Conservation (phyloP, 768 basidiomycete species). For the Dentipellis sp. region DNA sequence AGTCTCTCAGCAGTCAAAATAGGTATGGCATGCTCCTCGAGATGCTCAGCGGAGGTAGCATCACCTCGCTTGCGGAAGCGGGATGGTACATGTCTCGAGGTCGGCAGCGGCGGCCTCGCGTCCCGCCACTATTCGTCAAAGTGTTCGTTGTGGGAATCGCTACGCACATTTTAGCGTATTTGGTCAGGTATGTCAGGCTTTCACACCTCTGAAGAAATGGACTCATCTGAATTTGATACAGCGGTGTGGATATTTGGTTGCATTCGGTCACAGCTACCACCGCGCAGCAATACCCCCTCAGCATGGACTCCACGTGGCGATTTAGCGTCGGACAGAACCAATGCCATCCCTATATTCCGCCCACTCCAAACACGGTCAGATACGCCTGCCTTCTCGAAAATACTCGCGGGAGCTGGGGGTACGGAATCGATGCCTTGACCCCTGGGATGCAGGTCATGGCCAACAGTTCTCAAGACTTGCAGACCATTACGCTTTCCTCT, state of each 20-base stretch:
- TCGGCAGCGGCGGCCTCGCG: background rate
- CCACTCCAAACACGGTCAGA: background rate
- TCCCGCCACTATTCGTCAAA: background rate
- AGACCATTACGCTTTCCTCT: background rate
- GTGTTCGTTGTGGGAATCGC: background rate
- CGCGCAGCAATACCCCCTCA: background rate
- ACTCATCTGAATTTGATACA: background rate
- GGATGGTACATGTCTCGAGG: background rate
- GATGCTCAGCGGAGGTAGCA: background rate
- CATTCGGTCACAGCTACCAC: background rate
- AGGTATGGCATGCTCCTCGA: background rate
- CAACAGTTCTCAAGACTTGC: background rate
- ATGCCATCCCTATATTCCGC: background rate
- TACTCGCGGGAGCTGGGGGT: background rate
- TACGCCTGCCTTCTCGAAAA: background rate
- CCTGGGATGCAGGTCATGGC: background rate
- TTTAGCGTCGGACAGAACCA: background rate
- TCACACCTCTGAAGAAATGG: background rate
- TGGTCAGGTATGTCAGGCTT: background rate
- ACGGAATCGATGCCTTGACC: background rate
- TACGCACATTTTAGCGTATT: background rate
- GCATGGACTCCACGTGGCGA: background rate
- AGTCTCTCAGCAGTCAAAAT: background rate
- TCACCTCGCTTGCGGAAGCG: background rate
- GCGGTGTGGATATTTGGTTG: background rate